These are phyloP conservation scores for Penicillium subrubescens DNA, from an alignment of 495 filamentous ascomycete species.

Conservation along the genomic window DNA sequence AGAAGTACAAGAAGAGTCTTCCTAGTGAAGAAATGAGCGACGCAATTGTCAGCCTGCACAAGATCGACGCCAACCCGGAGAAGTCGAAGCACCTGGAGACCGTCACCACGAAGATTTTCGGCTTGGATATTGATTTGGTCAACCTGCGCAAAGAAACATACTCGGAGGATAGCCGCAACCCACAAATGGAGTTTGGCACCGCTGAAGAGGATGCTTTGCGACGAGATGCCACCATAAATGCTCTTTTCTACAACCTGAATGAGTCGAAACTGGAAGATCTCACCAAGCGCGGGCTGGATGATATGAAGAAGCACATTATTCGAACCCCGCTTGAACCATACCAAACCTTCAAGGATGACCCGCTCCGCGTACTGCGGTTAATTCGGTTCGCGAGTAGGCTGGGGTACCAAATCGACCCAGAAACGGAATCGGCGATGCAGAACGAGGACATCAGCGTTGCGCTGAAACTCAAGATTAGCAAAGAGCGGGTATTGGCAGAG, in stretches of 20 bases:
- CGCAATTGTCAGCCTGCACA: constrained; percentile 60
- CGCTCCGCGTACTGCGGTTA: constrained; percentile 82
- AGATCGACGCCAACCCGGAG: constrained; percentile 87
- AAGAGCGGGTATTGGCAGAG: constrained; percentile 83
- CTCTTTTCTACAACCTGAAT: constrained; percentile 93
- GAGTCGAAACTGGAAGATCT: constrained; percentile 77
- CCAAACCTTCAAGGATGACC: constrained; percentile 95
- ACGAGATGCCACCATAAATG: constrained; percentile 92
- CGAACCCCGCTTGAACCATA: constrained; percentile 86
- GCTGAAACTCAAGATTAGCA: constrained; percentile 85
- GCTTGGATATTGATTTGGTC: constrained; percentile 89
- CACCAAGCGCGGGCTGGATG: constrained; percentile 69
- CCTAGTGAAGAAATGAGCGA: constrained; percentile 36
- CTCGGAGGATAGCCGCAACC: constrained; percentile 80
- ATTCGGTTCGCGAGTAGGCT: constrained; percentile 89
- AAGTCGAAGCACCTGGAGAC: constrained; percentile 98
- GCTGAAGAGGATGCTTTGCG: constrained; percentile 86
- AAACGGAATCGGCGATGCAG: constrained; percentile 73
- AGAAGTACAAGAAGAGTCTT: constrained; percentile 51
- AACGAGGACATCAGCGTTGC: constrained; percentile 70
- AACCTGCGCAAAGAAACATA: constrained; percentile 94
- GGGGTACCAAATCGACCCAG: constrained; percentile 70
- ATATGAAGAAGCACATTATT: constrained; percentile 72
- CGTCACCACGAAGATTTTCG: constrained; percentile 80
- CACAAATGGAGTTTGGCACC: constrained; percentile 91